Conservation (phyloP, 768 basidiomycete genomes). For the Dioszegia hungarica region DNA sequence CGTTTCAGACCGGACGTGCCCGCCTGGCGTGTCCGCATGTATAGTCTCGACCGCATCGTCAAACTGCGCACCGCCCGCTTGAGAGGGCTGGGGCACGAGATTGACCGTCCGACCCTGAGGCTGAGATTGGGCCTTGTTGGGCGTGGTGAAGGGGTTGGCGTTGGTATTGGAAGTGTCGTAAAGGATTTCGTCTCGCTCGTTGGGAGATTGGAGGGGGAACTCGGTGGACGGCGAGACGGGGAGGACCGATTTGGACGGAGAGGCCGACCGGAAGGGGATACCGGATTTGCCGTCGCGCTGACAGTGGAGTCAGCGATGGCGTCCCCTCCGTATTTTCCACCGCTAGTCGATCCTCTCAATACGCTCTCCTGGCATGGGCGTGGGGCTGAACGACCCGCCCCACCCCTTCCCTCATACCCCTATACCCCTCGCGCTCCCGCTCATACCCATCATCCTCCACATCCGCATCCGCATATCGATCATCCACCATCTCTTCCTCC, state of each 20-base stretch:
- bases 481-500: conserved; percentile 22
- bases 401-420: not conserved
- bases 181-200: not conserved
- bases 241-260: conserved; percentile 3
- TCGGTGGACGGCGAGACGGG: conserved; percentile 6
- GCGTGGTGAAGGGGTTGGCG: not conserved
- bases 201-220: conserved; percentile 3
- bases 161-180: not conserved
- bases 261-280: conserved; percentile 12
- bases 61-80: not conserved
- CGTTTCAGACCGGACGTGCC: not conserved
- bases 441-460: conserved; percentile 18
- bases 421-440: conserved; percentile 3
- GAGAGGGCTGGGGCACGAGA: not conserved
- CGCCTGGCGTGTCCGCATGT: not conserved
- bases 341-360: no score
- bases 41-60: conserved; percentile 5
- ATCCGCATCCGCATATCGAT: conserved; percentile 21
- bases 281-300: conserved; percentile 7
- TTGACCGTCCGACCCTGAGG: not conserved
- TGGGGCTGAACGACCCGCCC: not conserved
- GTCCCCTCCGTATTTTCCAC: not conserved
- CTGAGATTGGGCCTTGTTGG: not conserved
- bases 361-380: not conserved
- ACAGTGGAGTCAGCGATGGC: conserved; percentile 10